phyloP scores from a whole-genome alignment of 257 asterid genomes.

The Przewalskia tangutica region DNA sequence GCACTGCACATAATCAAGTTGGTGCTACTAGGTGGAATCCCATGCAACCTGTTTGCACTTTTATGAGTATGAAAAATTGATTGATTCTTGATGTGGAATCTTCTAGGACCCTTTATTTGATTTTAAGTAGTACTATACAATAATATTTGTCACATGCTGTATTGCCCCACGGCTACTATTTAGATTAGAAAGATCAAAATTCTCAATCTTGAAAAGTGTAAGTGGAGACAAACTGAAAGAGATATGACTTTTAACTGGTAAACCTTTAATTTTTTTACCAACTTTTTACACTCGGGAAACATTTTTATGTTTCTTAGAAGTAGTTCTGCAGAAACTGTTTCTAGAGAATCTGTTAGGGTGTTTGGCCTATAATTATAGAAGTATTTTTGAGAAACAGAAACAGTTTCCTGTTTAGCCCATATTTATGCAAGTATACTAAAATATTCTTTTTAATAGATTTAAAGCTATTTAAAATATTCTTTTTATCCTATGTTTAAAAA shows the following conservation, averaged over 20 bases:
- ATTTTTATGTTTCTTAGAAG: too few relatives aligned
- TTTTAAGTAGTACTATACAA: background rate
- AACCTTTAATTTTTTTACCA: background rate
- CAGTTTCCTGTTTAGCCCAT: too few relatives aligned
- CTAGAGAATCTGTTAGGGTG: too few relatives aligned
- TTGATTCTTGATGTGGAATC: background rate
- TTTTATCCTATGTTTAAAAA: too few relatives aligned
- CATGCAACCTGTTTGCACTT: constrained; percentile 9
- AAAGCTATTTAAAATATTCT: too few relatives aligned
- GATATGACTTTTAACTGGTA: background rate
- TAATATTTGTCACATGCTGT: background rate
- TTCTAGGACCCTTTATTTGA: background rate
- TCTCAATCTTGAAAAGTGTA: background rate
- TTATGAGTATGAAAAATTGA: background rate
- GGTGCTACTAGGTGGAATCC: constrained; percentile 6
- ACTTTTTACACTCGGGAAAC: background rate
- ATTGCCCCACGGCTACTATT: background rate
- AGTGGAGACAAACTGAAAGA: background rate
- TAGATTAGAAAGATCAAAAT: background rate
- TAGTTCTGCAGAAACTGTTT: too few relatives aligned
- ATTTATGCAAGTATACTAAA: too few relatives aligned
- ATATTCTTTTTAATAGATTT: too few relatives aligned
- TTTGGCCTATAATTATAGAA: too few relatives aligned
- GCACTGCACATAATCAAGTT: background rate
- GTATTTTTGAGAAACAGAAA: too few relatives aligned